Base-by-base conservation (phyloP, 1,139 yeast genomes). In the Arxiozyma bovina region DNA sequence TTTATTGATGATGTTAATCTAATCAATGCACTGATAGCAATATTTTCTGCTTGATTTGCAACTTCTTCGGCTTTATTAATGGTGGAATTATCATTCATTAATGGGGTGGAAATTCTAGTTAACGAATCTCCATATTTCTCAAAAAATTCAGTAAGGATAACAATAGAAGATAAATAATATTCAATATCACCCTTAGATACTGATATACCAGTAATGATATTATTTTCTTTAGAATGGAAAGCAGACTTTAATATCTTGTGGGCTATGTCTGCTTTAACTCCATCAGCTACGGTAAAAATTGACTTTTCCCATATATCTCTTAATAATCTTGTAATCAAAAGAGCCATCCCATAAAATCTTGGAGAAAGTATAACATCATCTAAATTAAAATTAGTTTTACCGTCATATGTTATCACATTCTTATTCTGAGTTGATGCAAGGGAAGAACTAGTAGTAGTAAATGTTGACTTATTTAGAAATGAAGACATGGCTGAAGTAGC, bases 41-140 rank as follows among this genome's bases (percentile, higher is more conserved):
- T 83, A 63, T 88, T 93, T 66, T 93, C 99, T 1, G 96, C 96
- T 70, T 94, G 91, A 60, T 85, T 75, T 50, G 96, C 87, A 61
- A 66, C 63, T 67, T 77, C 67, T 68, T 76, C 68, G 61, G 74
- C 57, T 66, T 74, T 66, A 50, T 62, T 60, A 25, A 50, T 46
- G 43, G 62, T 60, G 1, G 64, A 61, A 11, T 65, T 60, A 41
- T 65, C 68, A 48, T 66, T 62, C 50, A 71, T 66, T 48, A 64
- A 65, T 18, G 77, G 72, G n/a, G 76, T 70, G 6, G 74, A 66
- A 56, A 84, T 77, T 1, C 88, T 87, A 27, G 86, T 87, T 52
- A 85, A 82, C 11, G 78, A 77, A 58, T 77, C 81, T 34, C 85
- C 83, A 62, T 82, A 83, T 51, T 70, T 67, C 50, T 66, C 81